Conservation (phyloP, 1,284 basidiomycete species). For the Austroboletus niveus region DNA sequence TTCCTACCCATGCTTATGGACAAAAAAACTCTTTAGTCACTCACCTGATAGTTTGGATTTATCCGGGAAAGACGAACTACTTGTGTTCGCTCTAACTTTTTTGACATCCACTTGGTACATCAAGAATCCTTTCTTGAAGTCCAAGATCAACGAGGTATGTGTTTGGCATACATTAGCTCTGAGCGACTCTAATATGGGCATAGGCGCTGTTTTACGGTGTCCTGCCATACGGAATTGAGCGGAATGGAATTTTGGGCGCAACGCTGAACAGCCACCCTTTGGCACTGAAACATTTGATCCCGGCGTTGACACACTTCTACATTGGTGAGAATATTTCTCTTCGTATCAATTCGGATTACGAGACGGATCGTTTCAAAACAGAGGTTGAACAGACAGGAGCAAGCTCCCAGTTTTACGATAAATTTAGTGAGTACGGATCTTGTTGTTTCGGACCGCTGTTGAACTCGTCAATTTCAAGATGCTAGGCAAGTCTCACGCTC, state of each 20-base stretch:
- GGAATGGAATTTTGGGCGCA: constrained; percentile 79
- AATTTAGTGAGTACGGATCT: constrained; percentile 73
- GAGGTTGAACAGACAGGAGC: constrained; percentile 98
- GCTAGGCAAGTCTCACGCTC: constrained; percentile 41
- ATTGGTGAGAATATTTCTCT: constrained; percentile 56
- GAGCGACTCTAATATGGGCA: constrained; percentile 2
- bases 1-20: constrained; percentile 9
- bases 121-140: constrained; percentile 97
- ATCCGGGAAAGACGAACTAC: constrained; percentile 83
- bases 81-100: constrained; percentile 90
- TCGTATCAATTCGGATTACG: neutral
- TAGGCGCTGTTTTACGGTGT: constrained; percentile 86
- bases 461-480: constrained; percentile 39
- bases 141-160: constrained; percentile 90
- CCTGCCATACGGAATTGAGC: constrained; percentile 73
- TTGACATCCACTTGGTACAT: constrained; percentile 94
- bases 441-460: constrained; percentile 5
- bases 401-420: constrained; percentile 98
- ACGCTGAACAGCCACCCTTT: constrained; percentile 83
- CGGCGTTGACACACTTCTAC: constrained; percentile 92
- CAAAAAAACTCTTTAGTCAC: constrained; percentile 43
- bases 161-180: neutral
- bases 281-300: constrained; percentile 87
- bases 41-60: constrained; percentile 81
- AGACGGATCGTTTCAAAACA: constrained; percentile 30